A percentile compares a stretch with the other conserved stretches of the same genome.
phyloP scores from a whole-genome alignment of 495 filamentous ascomycete genomes.

The Penicillium verhagenii region DNA sequence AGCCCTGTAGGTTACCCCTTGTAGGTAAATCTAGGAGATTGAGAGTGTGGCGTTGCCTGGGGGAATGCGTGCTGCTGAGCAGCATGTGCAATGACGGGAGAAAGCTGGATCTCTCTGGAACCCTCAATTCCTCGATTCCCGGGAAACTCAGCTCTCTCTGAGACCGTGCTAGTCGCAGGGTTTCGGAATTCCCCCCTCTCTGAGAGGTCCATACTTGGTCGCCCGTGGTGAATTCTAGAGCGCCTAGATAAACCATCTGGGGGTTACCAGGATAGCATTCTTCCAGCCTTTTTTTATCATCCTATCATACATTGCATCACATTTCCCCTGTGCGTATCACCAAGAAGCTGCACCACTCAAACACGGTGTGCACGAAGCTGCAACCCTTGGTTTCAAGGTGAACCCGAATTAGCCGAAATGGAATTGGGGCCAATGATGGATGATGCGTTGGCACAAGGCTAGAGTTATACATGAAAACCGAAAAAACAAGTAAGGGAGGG shows the following conservation, averaged over 20 bases:
- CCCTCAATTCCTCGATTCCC: background rate
- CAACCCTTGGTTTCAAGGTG: conserved; percentile 1
- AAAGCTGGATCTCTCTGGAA: no score
- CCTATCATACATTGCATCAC: background rate
- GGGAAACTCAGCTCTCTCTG: no score
- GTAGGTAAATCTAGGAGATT: background rate
- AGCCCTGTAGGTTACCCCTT: conserved; percentile 1
- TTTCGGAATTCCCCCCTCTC: background rate
- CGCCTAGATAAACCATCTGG: background rate
- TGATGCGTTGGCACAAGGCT: conserved; percentile 7
- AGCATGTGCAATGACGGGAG: conserved; percentile 2
- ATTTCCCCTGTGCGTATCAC: no score
- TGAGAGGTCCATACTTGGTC: background rate
- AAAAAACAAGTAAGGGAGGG: background rate
- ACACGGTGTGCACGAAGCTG: conserved; percentile 1
- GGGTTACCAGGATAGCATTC: background rate
- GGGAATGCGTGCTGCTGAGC: background rate
- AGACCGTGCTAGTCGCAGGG: background rate
- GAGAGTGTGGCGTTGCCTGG: background rate
- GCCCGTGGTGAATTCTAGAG: background rate
- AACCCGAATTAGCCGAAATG: background rate
- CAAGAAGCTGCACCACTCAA: conserved; percentile 1
- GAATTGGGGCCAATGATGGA: background rate
- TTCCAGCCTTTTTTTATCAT: background rate
- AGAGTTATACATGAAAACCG: no score